These are phyloP conservation scores for Escallonia herrerae DNA, from an alignment of 129 eudicot species.

Conservation along the genomic window DNA sequence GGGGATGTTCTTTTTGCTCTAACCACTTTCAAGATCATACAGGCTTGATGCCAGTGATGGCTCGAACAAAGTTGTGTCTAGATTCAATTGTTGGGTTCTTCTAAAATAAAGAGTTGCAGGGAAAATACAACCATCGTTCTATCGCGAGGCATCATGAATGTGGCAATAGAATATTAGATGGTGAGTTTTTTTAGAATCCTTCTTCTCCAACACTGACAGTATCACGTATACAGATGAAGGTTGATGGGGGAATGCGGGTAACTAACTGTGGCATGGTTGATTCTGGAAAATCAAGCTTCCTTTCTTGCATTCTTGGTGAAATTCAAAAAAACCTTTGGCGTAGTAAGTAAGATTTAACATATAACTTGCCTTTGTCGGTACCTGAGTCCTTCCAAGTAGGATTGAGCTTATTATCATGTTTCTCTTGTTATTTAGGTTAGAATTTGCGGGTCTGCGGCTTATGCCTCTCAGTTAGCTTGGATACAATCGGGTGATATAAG, in stretches of 20 bases:
- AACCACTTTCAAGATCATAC: conserved; percentile 87
- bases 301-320: conserved; percentile 94
- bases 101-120: conserved; percentile 69
- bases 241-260: conserved; percentile 69
- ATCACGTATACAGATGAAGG: conserved; percentile 59
- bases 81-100: conserved; percentile 66
- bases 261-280: conserved; percentile 94
- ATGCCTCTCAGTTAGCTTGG: conserved; percentile 96
- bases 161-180: conserved; percentile 72
- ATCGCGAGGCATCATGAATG: conserved; percentile 51
- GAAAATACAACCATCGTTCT: conserved; percentile 57
- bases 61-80: conserved; percentile 88
- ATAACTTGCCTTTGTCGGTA: neutral
- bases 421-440: conserved; percentile 43
- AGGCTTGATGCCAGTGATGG: conserved; percentile 90
- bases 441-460: conserved; percentile 85
- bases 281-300: conserved; percentile 88
- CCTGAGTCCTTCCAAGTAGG: too few relatives aligned
- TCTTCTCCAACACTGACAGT: conserved; percentile 51
- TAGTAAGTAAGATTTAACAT: conserved; percentile 49
- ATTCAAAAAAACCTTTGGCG: conserved; percentile 80
- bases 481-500: conserved; percentile 90
- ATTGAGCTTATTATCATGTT: neutral
- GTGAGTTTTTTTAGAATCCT: conserved; percentile 74
- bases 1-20: conserved; percentile 86